Base-by-base conservation (phyloP, 2,329 filamentous ascomycete species). In the Fusarium chaquense region DNA sequence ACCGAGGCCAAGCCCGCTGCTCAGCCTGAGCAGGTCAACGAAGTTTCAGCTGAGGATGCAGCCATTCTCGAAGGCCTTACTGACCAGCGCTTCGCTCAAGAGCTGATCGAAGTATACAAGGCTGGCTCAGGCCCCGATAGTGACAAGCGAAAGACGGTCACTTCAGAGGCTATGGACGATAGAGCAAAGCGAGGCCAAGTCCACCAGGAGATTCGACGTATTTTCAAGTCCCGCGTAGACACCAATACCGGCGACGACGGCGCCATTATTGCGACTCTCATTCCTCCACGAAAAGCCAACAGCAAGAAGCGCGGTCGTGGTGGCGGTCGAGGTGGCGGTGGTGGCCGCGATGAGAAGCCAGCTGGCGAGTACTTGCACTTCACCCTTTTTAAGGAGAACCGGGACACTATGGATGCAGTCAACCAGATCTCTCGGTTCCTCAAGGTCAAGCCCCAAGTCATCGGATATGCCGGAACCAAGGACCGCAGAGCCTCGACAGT, bases 371-470 rank as follows among this genome's bases (percentile, higher is more conserved):
- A 93, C 78, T 83, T 97, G 16, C 94, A 97, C 78, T 97, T 97
- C 78, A 95, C 93, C 1, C 84, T 98, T 53, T 97, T 95, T 87
- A 98, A 98, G 81, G 94, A 97, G 81, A 98, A 98, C 81, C 94
- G 95, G 77, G 94, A 98, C 77, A 98, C 94, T 2, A 97, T 97
- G 92, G 94, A 98, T 73, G 91, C 93, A 0, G 85, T 97, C 55
- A 90, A 89, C 55, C 93, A 91, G 75, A 86, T 98, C 41, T 88
- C 90, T 1, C 91, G 91, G 44, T 86, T 91, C 69, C 81, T 97
- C 67, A 92, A 91, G 76, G 83, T 92, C 69, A 94, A 92, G 77
- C 85, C 87, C 28, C 92, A 94, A 72, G 86, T 89, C 61, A 95
- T 97, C 73, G 83, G 83, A 46, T 88, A 87, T 56, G 93, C 94